These are phyloP conservation scores for Tuber calosporum DNA, from an alignment of 495 filamentous ascomycete species.

Conservation along the genomic window DNA sequence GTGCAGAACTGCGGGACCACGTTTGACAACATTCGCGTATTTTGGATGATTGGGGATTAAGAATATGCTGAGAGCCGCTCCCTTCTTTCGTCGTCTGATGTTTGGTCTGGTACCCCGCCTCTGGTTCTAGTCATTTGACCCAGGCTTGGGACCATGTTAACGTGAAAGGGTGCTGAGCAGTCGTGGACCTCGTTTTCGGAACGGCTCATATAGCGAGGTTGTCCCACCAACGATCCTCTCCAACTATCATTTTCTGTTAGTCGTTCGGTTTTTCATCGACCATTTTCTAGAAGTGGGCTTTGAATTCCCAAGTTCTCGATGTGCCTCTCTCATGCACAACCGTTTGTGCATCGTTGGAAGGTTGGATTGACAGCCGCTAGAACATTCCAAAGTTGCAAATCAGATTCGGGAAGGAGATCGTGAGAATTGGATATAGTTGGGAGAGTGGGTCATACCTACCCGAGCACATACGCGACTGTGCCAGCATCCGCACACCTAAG, in stretches of 20 bases:
- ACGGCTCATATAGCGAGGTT: neutral
- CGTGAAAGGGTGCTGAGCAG: neutral
- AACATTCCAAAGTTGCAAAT: neutral
- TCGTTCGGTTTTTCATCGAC: neutral
- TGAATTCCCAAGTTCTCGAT: neutral
- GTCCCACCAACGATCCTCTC: neutral
- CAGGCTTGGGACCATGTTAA: neutral
- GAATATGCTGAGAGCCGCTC: slow-evolving; percentile 14
- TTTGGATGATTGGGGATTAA: neutral
- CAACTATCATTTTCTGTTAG: neutral
- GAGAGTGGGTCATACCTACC: neutral
- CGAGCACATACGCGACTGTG: neutral
- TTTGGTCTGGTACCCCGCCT: slow-evolving; percentile 8
- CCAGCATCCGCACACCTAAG: neutral
- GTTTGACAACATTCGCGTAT: neutral
- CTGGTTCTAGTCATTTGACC: neutral
- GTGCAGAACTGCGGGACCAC: neutral
- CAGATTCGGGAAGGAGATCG: neutral
- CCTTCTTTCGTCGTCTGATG: slow-evolving; percentile 25
- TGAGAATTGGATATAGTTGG: neutral
- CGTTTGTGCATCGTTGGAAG: neutral
- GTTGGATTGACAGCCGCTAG: neutral
- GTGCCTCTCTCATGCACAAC: neutral
- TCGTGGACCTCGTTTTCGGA: neutral
- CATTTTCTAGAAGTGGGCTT: neutral